Conservation (phyloP, 2,329 filamentous ascomycete species). For the Salinomyces thailandicus region DNA sequence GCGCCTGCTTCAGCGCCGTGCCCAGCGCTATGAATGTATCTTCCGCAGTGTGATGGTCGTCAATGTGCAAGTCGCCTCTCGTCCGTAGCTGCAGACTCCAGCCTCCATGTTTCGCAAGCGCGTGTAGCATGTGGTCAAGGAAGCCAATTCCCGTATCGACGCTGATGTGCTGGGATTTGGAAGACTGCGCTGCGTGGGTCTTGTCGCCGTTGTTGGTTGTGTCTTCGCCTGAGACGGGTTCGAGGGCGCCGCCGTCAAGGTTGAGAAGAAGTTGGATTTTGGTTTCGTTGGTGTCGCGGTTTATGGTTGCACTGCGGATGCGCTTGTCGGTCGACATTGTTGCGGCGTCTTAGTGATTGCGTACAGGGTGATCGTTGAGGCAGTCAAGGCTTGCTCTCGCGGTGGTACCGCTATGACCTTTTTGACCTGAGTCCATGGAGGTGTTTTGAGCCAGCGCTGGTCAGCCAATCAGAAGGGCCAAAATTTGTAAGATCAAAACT, state of each 20-base stretch:
- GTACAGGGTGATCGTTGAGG: no score
- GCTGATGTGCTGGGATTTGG: constrained; percentile 73
- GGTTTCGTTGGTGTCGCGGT: constrained; percentile 94
- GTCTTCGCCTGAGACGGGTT: constrained; percentile 13
- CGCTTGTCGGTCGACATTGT: constrained; percentile 21
- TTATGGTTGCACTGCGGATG: constrained; percentile 62
- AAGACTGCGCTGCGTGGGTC: constrained; percentile 70
- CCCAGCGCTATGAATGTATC: constrained; percentile 90
- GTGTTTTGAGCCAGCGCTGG: no score
- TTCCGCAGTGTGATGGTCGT: constrained; percentile 97
- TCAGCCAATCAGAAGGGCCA: background rate
- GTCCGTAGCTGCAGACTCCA: constrained; percentile 81
- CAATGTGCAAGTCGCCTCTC: constrained; percentile 85
- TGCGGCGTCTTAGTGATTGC: background rate
- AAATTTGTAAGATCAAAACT: background rate
- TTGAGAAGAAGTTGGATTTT: constrained; percentile 90
- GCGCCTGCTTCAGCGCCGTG: constrained; percentile 65
- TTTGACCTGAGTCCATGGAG: background rate
- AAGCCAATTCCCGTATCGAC: constrained; percentile 94
- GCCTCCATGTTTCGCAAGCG: constrained; percentile 86
- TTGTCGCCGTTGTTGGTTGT: constrained; percentile 49
- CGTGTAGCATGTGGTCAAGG: constrained; percentile 97
- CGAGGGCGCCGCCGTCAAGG: constrained; percentile 70
- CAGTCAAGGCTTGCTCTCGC: no score
- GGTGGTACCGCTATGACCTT: no score